Evolutionary conservation across 2,329 filamentous ascomycete genomes (phyloP).

Genomic region (Fusarium keratoplasticum): DNA sequence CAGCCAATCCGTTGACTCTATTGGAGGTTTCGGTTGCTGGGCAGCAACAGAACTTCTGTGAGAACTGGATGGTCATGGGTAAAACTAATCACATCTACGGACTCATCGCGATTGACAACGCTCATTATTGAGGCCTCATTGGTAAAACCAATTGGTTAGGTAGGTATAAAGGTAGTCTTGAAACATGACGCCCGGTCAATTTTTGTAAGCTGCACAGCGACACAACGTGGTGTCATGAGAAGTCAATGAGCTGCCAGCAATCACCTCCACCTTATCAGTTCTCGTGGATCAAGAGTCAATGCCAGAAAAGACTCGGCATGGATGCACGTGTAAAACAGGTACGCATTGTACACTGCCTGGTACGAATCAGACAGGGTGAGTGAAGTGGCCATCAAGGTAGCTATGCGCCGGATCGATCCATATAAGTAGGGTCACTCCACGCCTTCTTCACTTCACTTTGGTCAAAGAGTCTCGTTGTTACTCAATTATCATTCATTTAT

Average conservation of each 20-base stretch:
- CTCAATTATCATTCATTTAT: constrained; percentile 38
- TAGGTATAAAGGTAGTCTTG: background rate
- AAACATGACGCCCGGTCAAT: background rate
- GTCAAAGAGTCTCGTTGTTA: constrained; percentile 22
- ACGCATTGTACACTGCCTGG: constrained; percentile 9
- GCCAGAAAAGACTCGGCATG: background rate
- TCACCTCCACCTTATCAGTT: background rate
- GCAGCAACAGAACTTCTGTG: background rate
- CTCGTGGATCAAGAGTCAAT: background rate
- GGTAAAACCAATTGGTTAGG: background rate
- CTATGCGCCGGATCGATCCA: background rate
- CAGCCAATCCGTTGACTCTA: background rate
- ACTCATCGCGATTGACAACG: background rate
- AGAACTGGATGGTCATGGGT: background rate
- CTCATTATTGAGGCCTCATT: background rate
- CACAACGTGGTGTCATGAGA: background rate
- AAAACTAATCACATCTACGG: background rate
- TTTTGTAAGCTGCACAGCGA: background rate
- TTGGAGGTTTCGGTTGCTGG: background rate
- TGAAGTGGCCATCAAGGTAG: constrained; percentile 32
- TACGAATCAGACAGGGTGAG: constrained; percentile 17
- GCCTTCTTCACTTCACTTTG: background rate
- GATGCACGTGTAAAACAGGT: constrained; percentile 8
- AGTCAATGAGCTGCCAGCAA: background rate
- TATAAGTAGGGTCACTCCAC: constrained; percentile 17